Evolutionary conservation across 345 rosid species (phyloP).

Genomic region (Rhodamnia argentea): DNA sequence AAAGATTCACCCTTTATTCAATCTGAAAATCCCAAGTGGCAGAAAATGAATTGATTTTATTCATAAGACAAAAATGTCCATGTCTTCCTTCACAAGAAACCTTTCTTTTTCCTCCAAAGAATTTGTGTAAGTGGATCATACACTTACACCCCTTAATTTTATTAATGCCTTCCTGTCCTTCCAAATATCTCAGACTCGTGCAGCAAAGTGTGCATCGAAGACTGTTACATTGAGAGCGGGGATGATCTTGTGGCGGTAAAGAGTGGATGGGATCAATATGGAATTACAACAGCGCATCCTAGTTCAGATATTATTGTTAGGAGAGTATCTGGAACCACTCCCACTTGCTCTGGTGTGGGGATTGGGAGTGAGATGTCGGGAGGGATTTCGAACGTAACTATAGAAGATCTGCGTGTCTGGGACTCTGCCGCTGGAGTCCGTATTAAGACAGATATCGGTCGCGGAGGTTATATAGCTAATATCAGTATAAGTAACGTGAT

Average conservation of each 20-base stretch:
- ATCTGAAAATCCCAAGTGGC: neutral
- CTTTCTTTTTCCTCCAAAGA: neutral
- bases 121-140: neutral
- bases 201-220: constrained; percentile 85
- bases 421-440: constrained; percentile 87
- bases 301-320: constrained; percentile 68
- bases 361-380: constrained; percentile 99
- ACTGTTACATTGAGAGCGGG: constrained; percentile 89
- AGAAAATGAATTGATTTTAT: neutral
- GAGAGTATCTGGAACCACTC: constrained; percentile 86
- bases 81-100: neutral
- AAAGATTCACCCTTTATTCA: neutral
- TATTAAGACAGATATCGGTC: constrained; percentile 78
- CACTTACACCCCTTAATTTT: neutral
- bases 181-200: constrained; percentile 59
- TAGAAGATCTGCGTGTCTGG: constrained; percentile 77
- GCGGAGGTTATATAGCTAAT: constrained; percentile 84
- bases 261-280: constrained; percentile 98
- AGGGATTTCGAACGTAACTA: constrained; percentile 57
- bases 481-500: constrained; percentile 45
- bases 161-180: neutral
- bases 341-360: constrained; percentile 92
- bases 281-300: constrained; percentile 73
- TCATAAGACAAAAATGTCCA: neutral
- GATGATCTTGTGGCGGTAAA: constrained; percentile 95